These are phyloP conservation scores for Linnemannia hyalina DNA, from an alignment of 192 early-diverging fungal species.

Conservation along the genomic window DNA sequence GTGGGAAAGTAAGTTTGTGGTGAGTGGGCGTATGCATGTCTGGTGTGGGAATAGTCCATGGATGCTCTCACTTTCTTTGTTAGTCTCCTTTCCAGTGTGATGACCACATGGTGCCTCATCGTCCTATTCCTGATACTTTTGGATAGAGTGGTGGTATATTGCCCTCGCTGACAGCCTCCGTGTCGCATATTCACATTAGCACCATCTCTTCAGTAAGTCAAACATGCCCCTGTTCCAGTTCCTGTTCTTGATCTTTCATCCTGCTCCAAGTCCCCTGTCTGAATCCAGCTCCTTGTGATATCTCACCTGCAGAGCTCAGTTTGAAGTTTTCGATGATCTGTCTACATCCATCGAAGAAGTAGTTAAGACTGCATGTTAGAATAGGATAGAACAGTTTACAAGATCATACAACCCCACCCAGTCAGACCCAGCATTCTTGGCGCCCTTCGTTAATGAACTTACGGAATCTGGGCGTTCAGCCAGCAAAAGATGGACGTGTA, in stretches of 20 bases:
- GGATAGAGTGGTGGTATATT: neutral
- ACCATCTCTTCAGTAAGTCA: neutral
- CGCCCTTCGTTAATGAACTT: slow-evolving; percentile 42
- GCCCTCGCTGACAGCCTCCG: neutral
- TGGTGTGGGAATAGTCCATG: neutral
- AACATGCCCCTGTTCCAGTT: neutral
- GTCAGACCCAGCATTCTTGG: neutral
- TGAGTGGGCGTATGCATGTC: neutral
- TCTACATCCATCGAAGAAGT: slow-evolving; percentile 15
- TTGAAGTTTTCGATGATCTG: slow-evolving; percentile 70
- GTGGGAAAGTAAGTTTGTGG: neutral
- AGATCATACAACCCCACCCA: slow-evolving; percentile 12
- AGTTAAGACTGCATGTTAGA: neutral
- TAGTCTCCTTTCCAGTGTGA: neutral
- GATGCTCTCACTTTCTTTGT: neutral
- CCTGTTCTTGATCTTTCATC: neutral
- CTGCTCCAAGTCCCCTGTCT: neutral
- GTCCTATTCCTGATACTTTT: neutral
- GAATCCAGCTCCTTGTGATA: neutral
- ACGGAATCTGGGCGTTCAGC: slow-evolving; percentile 82
- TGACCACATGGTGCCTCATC: neutral
- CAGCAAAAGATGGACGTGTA: slow-evolving; percentile 75
- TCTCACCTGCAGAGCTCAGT: slow-evolving; percentile 54
- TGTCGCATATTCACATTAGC: neutral
- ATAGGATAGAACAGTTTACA: neutral